Base-by-base conservation (phyloP, 768 basidiomycete genomes). In the Clitopilus hobsonii region DNA sequence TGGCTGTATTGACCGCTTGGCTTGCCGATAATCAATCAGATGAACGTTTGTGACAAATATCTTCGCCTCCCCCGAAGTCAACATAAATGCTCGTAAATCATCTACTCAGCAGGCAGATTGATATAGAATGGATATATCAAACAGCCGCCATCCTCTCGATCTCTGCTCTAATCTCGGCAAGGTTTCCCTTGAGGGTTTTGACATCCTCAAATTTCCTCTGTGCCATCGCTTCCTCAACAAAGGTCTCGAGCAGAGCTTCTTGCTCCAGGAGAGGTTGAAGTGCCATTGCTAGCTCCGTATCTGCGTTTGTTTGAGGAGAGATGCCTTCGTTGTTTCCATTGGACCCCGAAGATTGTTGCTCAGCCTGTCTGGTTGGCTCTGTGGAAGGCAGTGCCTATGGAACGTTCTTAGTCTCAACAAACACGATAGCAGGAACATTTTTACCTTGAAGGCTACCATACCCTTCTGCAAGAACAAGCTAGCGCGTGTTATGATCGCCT, bases 141-240 rank as follows among this genome's bases (percentile, higher is more conserved):
- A 45, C 18, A 18, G 10, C 18, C 3, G 41, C 22, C 41, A 45
- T 45, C 41, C 18, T 45, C 41, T 85, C 85, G 51, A 98, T 94
- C 74, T 96, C 95, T 11, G 65, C 75, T 59, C 88, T 77, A 54
- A 99, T 91, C 73, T 98, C 96, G 47, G 73, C 76, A 51, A 98
- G 68, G 67, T 88, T 95, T 27, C 72, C 67, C 65, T 90, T 86
- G 58, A 99, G 73, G 3, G 88, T 89, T 69, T 89, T 89, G 13
- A 89, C 89, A 65, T 99, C 97, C 69, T 98, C 96, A 59, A 98
- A 98, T 71, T 98, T 98, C 38, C 96, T 78, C 61, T 88, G 88
- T 1, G 85, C 80, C 69, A 86, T 88, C 5, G 96, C 96, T 67
- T 98, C 94, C 60, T 89, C 86, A 6, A 98, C 83, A 63, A 94